Evolutionary conservation across 2,329 filamentous ascomycete genomes (phyloP).

Genomic region (Aspergillus viridinutans): DNA sequence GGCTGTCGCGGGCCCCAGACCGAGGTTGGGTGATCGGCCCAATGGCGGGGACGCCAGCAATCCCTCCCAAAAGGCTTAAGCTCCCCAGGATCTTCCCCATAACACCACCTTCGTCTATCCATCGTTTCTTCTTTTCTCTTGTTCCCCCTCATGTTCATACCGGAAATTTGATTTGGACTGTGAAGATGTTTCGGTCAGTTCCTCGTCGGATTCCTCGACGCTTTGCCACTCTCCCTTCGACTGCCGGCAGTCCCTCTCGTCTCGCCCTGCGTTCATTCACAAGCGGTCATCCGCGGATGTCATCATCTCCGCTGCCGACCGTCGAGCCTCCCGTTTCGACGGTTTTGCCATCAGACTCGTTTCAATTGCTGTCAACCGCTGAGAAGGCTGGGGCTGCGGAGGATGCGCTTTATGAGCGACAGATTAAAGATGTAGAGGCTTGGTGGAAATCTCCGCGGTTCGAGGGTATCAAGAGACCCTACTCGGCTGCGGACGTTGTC

Average conservation of each 20-base stretch:
- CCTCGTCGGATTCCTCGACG: conserved; percentile 35
- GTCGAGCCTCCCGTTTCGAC: conserved; percentile 60
- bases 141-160: neutral
- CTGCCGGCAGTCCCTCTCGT: conserved; percentile 20
- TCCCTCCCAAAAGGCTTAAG: neutral
- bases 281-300: conserved; percentile 48
- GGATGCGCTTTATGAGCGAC: conserved; percentile 77
- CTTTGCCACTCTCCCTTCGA: conserved; percentile 15
- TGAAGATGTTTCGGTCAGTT: conserved; percentile 33
- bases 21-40: neutral
- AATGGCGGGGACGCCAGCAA: neutral
- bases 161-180: neutral
- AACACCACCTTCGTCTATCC: neutral
- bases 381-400: conserved; percentile 76
- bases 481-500: conserved; percentile 84
- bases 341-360: conserved; percentile 66
- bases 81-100: neutral
- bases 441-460: conserved; percentile 90
- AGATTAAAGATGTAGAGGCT: conserved; percentile 76
- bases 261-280: conserved; percentile 31
- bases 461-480: conserved; percentile 85
- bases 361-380: conserved; percentile 75
- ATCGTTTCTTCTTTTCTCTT: neutral
- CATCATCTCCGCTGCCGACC: conserved; percentile 46
- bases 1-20: neutral